Evolutionary conservation across 2,329 filamentous ascomycete species (phyloP).

Genomic region (Alternaria conjuncta): DNA sequence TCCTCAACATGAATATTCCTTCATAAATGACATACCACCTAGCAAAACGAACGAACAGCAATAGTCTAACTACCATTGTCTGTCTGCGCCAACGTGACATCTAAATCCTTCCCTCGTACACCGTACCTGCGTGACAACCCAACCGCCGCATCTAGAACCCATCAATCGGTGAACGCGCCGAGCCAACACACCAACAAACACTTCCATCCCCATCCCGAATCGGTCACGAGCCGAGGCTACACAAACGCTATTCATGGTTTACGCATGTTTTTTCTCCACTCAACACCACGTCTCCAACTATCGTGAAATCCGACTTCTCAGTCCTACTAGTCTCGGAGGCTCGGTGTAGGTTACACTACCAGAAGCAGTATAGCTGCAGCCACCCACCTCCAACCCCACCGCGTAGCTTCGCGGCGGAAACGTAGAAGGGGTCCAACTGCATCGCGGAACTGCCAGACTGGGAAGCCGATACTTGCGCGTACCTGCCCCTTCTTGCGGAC

Average conservation of each 20-base stretch:
- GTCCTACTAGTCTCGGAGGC: neutral
- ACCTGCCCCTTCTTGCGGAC: constrained; percentile 11
- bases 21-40: neutral
- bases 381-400: neutral
- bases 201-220: neutral
- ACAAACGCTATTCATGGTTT: neutral
- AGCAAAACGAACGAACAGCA: neutral
- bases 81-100: neutral
- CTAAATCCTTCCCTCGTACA: neutral
- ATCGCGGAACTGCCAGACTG: neutral
- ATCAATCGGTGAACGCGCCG: constrained; percentile 3
- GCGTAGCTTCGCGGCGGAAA: neutral
- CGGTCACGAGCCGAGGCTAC: constrained; percentile 8
- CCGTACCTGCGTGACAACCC: neutral
- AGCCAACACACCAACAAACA: neutral
- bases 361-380: constrained; percentile 6
- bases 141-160: neutral
- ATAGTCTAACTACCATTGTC: neutral
- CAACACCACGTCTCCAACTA: constrained; percentile 24
- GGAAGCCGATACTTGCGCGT: neutral
- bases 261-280: neutral
- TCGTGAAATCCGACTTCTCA: constrained; percentile 19
- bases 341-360: constrained; percentile 12
- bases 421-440: neutral
- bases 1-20: neutral